phyloP scores from a whole-genome alignment of 768 basidiomycete genomes.

The Leucosporidium yakuticum region DNA sequence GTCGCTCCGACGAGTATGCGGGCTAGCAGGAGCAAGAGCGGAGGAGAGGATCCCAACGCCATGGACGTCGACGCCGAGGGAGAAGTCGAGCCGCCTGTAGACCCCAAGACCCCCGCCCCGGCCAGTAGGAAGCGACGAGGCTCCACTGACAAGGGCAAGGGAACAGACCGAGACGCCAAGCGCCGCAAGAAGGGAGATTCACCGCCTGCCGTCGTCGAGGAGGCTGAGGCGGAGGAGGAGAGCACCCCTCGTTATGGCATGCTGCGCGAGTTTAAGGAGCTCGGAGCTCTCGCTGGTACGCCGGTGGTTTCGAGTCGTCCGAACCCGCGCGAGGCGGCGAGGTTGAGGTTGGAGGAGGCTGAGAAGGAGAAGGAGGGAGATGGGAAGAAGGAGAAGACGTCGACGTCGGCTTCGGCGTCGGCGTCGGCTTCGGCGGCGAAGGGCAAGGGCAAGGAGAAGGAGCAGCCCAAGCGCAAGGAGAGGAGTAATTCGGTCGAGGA shows the following conservation, averaged over 20 bases:
- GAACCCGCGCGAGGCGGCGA: background rate
- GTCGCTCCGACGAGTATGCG: background rate
- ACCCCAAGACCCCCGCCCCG: background rate
- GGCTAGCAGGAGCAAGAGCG: background rate
- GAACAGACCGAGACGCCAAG: background rate
- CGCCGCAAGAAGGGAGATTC: background rate
- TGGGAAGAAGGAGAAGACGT: background rate
- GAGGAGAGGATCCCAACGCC: background rate
- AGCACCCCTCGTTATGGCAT: background rate
- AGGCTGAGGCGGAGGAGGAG: background rate
- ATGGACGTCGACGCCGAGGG: background rate
- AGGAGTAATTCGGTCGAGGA: background rate
- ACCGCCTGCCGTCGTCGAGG: background rate
- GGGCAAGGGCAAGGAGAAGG: conserved; percentile 1
- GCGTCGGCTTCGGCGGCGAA: background rate
- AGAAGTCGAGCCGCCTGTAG: background rate
- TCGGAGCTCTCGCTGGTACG: background rate
- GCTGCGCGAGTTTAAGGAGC: background rate
- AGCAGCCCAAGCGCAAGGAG: background rate
- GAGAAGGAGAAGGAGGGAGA: background rate
- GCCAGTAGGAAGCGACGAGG: background rate
- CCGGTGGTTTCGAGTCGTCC: background rate
- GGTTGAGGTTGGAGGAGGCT: background rate
- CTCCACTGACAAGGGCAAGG: background rate
- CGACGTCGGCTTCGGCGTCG: too few relatives aligned